These are phyloP conservation scores for Mycena capillaripes DNA, from an alignment of 768 basidiomycete species.

Conservation along the genomic window DNA sequence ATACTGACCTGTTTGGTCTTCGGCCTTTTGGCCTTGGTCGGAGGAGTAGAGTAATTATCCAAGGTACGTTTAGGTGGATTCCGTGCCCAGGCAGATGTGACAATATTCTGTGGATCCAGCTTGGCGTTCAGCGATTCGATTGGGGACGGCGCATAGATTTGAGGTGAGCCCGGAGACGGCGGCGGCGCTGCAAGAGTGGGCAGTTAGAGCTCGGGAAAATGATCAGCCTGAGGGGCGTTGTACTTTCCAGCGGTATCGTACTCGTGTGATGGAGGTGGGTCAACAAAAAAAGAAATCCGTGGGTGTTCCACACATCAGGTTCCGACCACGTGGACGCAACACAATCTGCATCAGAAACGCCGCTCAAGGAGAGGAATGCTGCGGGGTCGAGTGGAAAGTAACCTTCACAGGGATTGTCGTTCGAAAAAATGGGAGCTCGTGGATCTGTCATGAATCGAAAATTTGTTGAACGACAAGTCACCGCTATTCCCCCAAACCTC, in stretches of 20 bases:
- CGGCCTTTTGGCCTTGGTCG: neutral
- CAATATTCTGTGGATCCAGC: neutral
- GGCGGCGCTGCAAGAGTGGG: neutral
- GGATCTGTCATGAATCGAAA: too few species aligned
- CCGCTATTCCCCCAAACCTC: neutral
- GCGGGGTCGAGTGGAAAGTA: neutral
- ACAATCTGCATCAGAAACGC: neutral
- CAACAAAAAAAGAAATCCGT: neutral
- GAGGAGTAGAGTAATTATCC: neutral
- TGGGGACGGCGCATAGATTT: neutral
- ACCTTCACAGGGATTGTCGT: too few species aligned
- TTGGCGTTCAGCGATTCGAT: neutral
- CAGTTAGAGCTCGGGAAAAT: too few species aligned
- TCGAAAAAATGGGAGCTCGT: too few species aligned
- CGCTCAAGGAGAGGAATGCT: neutral
- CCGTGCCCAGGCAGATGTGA: neutral
- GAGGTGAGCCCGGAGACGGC: neutral
- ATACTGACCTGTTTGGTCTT: neutral
- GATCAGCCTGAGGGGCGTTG: neutral
- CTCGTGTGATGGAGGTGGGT: neutral
- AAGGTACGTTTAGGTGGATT: neutral
- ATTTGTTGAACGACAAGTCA: too few species aligned
- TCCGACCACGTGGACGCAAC: neutral
- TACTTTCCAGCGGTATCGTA: neutral
- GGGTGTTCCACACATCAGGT: neutral